phyloP scores from a whole-genome alignment of 2,329 filamentous ascomycete genomes.

The Myriosclerotinia curreyana region DNA sequence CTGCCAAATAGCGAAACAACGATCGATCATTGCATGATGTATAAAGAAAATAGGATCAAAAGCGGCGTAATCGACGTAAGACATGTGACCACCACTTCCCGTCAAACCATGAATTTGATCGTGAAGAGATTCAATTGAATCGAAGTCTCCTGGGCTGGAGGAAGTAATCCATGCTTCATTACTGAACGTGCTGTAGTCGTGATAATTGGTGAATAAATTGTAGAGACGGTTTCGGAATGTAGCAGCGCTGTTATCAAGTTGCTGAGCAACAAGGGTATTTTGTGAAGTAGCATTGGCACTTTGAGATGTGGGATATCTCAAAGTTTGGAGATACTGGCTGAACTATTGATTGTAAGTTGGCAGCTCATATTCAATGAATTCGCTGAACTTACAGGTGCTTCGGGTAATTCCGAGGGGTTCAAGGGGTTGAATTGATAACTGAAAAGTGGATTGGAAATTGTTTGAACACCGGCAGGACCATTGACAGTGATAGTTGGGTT shows the following conservation, averaged over 20 bases:
- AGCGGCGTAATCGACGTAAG: slow-evolving; percentile 44
- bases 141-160: slow-evolving; percentile 47
- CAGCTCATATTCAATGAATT: not conserved
- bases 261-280: slow-evolving; percentile 53
- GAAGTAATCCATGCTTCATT: slow-evolving; percentile 62
- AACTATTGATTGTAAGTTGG: slow-evolving; percentile 45
- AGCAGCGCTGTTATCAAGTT: slow-evolving; percentile 51
- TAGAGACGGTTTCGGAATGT: slow-evolving; percentile 62
- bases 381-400: slow-evolving; percentile 52
- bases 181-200: slow-evolving; percentile 65
- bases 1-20: slow-evolving; percentile 55
- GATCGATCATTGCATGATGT: slow-evolving; percentile 57
- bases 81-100: slow-evolving; percentile 51
- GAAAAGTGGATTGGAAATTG: slow-evolving; percentile 52
- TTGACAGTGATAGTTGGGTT: slow-evolving; percentile 47
- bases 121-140: slow-evolving; percentile 65
- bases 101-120: slow-evolving; percentile 60
- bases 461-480: slow-evolving; percentile 48
- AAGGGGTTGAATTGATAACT: slow-evolving; percentile 49
- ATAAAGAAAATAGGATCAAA: slow-evolving; percentile 52
- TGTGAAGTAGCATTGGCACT: slow-evolving; percentile 51
- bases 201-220: slow-evolving; percentile 64
- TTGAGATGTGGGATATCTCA: slow-evolving; percentile 50
- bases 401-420: slow-evolving; percentile 51
- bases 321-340: slow-evolving; percentile 57